phyloP scores from a whole-genome alignment of 257 asterid species.

The Solanum tarijense region DNA sequence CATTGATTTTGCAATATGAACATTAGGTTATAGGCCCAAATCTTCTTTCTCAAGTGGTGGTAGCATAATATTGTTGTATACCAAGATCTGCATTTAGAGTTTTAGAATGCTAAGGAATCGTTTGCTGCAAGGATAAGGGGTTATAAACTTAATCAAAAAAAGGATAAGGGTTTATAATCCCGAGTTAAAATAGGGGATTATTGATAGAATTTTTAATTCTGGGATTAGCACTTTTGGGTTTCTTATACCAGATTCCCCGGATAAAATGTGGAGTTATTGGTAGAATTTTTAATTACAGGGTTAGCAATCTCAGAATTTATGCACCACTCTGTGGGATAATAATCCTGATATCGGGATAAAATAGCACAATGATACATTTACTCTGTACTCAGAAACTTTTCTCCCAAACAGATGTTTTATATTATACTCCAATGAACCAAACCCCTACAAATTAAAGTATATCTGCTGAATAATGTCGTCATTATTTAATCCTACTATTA shows the following conservation, averaged over 20 bases:
- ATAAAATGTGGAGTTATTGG: not conserved
- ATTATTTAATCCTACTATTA: not conserved
- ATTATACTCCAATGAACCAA: not conserved
- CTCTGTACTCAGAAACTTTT: not conserved
- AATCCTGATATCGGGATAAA: not conserved
- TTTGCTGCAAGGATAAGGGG: not conserved
- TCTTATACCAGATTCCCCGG: not conserved
- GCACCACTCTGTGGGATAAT: not conserved
- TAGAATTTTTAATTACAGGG: not conserved
- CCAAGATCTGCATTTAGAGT: not conserved
- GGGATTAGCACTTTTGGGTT: not conserved
- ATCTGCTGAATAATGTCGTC: not conserved
- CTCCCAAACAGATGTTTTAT: not conserved
- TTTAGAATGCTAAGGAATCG: not conserved
- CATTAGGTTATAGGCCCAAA: not conserved
- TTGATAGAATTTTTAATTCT: not conserved
- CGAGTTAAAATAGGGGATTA: not conserved
- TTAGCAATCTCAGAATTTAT: not conserved
- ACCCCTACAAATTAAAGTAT: not conserved
- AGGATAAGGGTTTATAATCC: not conserved
- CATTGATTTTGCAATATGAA: not conserved
- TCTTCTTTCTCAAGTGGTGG: not conserved
- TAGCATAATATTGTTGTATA: not conserved
- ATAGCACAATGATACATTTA: not conserved
- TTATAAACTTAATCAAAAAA: not conserved